Percentiles rank a stretch among this genome's conserved stretches.
Conservation (phyloP, 257 asterid species). For the Solanum rostratum region DNA sequence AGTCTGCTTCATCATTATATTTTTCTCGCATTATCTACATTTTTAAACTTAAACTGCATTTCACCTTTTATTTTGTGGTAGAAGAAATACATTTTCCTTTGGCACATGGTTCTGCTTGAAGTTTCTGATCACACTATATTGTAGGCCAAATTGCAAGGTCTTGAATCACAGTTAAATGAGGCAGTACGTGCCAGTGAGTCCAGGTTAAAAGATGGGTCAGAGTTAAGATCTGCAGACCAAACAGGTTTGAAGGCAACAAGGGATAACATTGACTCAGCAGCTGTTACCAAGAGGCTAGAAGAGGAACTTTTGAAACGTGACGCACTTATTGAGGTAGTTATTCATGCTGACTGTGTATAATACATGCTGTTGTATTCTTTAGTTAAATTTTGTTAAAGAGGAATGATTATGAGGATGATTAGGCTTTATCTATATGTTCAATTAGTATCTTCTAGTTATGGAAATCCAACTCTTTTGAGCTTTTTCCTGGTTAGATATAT, state of each 20-base stretch:
- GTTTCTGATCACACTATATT: background rate
- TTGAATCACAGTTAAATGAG: slow-evolving; percentile 65
- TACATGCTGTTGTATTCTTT: background rate
- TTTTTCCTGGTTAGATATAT: background rate
- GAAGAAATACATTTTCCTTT: background rate
- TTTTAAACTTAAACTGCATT: background rate
- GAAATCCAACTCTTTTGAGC: background rate
- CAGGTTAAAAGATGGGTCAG: slow-evolving; percentile 34
- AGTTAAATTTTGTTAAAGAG: background rate
- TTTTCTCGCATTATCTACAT: background rate
- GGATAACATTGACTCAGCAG: slow-evolving; percentile 57
- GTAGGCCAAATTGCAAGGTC: slow-evolving; percentile 62
- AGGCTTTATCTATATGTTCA: background rate
- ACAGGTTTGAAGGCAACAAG: slow-evolving; percentile 25
- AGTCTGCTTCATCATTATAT: background rate
- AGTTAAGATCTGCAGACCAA: slow-evolving; percentile 32
- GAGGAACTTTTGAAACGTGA: slow-evolving; percentile 95
- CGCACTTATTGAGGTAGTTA: slow-evolving; percentile 85
- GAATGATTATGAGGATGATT: background rate
- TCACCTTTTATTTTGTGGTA: background rate
- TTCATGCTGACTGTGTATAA: background rate
- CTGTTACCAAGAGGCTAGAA: slow-evolving; percentile 87
- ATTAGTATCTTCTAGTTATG: background rate
- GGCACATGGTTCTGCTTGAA: background rate
- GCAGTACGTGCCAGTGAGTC: slow-evolving; percentile 41